Percentiles rank a stretch among this genome's conserved stretches.
Evolutionary conservation across 306 rosid genomes (phyloP).

Genomic region (Corylus heterophylla): DNA sequence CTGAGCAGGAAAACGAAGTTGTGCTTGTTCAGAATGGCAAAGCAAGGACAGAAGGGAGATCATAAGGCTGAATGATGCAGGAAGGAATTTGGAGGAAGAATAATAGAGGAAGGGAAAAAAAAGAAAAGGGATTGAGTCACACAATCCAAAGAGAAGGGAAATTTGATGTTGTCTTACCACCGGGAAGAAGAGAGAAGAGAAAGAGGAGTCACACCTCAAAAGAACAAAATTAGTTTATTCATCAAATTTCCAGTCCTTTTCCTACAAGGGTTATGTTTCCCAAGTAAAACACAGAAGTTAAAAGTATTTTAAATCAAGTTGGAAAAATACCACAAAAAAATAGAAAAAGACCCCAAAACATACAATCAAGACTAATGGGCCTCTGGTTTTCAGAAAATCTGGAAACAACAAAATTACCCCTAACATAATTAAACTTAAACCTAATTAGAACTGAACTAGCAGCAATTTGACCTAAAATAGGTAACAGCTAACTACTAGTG

Average conservation of each 20-base stretch:
- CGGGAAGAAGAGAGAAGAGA: too few relatives aligned
- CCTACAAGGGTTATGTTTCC: neutral
- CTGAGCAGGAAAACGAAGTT: neutral
- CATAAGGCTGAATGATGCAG: neutral
- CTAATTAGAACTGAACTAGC: neutral
- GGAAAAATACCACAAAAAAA: neutral
- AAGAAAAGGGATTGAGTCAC: too few relatives aligned
- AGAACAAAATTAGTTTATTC: too few relatives aligned
- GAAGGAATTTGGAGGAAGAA: too few relatives aligned
- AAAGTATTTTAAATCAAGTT: neutral
- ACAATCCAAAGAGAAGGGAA: too few relatives aligned
- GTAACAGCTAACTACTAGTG: neutral
- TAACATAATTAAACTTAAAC: neutral
- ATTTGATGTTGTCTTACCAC: too few relatives aligned
- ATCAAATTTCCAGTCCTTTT: neutral
- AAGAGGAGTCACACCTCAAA: too few relatives aligned
- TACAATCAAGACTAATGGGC: neutral
- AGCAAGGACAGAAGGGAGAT: neutral
- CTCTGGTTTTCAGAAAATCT: neutral
- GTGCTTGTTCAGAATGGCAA: neutral
- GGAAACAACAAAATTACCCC: neutral
- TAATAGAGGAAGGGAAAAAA: too few relatives aligned
- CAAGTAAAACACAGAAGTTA: neutral
- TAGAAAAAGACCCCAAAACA: neutral
- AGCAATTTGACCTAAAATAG: neutral